A percentile compares a stretch with the other conserved stretches of the same genome.
Conservation (phyloP, 2,329 filamentous ascomycete species). For the Stachybotrys echinatus region DNA sequence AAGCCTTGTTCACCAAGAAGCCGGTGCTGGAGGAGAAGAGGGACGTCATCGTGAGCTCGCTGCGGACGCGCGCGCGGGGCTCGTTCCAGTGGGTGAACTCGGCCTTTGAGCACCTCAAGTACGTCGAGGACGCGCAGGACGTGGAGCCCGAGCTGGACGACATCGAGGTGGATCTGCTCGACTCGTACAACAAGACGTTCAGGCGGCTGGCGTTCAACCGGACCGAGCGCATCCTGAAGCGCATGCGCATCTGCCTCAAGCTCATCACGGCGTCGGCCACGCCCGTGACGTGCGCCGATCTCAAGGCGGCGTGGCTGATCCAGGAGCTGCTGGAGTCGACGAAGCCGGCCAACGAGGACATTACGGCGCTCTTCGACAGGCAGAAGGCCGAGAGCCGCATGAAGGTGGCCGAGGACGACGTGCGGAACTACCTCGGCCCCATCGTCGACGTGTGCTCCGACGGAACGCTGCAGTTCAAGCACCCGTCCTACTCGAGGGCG, state of each 20-base stretch:
- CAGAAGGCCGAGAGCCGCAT: background rate
- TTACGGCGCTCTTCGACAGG: background rate
- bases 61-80: background rate
- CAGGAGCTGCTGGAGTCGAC: background rate
- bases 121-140: background rate
- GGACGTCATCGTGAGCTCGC: background rate
- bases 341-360: background rate
- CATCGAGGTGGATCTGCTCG: background rate
- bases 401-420: background rate
- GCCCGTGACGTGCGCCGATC: background rate
- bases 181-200: slow-evolving; percentile 2
- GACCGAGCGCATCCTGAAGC: background rate
- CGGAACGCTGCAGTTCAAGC: slow-evolving; percentile 2
- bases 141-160: slow-evolving; percentile 1
- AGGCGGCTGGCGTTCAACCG: background rate
- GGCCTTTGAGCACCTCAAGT: slow-evolving; percentile 1
- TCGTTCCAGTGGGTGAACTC: slow-evolving; percentile 1
- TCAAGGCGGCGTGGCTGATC: background rate
- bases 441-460: slow-evolving; percentile 1
- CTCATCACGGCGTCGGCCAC: background rate
- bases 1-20: background rate
- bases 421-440: slow-evolving; percentile 1
- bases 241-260: background rate
- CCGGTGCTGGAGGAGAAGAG: background rate
- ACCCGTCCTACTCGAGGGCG: background rate